phyloP scores from a whole-genome alignment of 2,329 filamentous ascomycete genomes.

The Diplodia seriata region DNA sequence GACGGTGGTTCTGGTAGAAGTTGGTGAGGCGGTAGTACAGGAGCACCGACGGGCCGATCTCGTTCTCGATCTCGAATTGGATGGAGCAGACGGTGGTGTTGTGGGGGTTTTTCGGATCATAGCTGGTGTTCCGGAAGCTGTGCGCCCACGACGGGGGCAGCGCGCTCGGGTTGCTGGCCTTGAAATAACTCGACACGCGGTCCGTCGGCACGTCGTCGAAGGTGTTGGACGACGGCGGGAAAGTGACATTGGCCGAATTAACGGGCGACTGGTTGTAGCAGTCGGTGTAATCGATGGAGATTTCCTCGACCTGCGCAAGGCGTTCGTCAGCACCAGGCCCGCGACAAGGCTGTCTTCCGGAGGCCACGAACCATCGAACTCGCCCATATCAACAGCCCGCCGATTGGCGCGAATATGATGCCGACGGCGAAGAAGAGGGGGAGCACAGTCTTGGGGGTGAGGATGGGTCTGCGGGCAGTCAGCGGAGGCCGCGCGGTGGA shows the following conservation, averaged over 20 bases:
- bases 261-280: slow-evolving; percentile 67
- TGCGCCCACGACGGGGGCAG: slow-evolving; percentile 45
- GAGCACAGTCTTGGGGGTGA: slow-evolving; percentile 91
- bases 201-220: slow-evolving; percentile 62
- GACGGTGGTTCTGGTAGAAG: slow-evolving; percentile 98
- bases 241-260: slow-evolving; percentile 35
- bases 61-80: slow-evolving; percentile 78
- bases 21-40: slow-evolving; percentile 97
- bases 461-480: slow-evolving; percentile 73
- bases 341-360: not conserved
- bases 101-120: slow-evolving; percentile 31
- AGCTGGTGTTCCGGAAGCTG: slow-evolving; percentile 48
- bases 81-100: slow-evolving; percentile 69
- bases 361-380: slow-evolving; percentile 70
- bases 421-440: slow-evolving; percentile 91
- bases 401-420: slow-evolving; percentile 91
- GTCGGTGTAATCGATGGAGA: slow-evolving; percentile 87
- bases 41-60: slow-evolving; percentile 80
- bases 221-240: slow-evolving; percentile 36
- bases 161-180: slow-evolving; percentile 56
- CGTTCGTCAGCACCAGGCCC: slow-evolving; percentile 7
- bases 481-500: slow-evolving; percentile 40
- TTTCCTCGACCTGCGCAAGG: slow-evolving; percentile 76
- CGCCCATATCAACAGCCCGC: slow-evolving; percentile 83
- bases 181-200: slow-evolving; percentile 75